A percentile compares a stretch with the other conserved stretches of the same genome.
Evolutionary conservation across 306 rosid species (phyloP).

Genomic region (Trifolium pratense): DNA sequence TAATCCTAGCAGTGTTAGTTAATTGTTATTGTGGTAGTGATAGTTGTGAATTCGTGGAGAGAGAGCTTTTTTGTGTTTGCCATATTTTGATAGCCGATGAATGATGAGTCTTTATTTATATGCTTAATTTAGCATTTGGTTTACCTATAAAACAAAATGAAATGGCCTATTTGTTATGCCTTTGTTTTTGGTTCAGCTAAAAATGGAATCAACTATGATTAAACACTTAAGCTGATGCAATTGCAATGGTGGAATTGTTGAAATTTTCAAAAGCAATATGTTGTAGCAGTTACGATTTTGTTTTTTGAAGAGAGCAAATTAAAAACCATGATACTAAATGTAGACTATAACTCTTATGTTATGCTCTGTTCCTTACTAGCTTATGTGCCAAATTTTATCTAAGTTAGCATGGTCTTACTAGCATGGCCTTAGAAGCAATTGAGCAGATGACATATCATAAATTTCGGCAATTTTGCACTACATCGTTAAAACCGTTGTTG

Average conservation of each 20-base stretch:
- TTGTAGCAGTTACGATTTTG: not conserved
- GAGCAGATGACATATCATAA: not conserved
- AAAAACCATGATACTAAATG: not conserved
- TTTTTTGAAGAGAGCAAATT: not conserved
- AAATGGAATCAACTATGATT: too few relatives aligned
- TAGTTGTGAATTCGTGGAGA: constrained; percentile 4
- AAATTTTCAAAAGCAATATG: not conserved
- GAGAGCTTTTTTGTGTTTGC: not conserved
- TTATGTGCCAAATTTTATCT: not conserved
- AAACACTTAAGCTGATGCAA: not conserved
- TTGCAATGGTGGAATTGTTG: not conserved
- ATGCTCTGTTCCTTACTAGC: not conserved
- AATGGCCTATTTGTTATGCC: not conserved
- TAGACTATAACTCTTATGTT: not conserved
- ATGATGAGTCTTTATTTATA: not conserved
- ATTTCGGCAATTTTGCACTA: not conserved
- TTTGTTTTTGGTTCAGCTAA: not conserved
- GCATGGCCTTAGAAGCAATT: not conserved
- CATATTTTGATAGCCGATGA: not conserved
- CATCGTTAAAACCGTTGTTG: not conserved
- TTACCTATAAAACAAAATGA: not conserved
- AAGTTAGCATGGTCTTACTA: not conserved
- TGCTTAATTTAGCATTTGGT: not conserved
- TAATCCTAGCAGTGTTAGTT: not conserved
- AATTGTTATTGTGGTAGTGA: not conserved